These are phyloP conservation scores for Kuraishia capsulata DNA, from an alignment of 805 yeast genomes.

Conservation along the genomic window DNA sequence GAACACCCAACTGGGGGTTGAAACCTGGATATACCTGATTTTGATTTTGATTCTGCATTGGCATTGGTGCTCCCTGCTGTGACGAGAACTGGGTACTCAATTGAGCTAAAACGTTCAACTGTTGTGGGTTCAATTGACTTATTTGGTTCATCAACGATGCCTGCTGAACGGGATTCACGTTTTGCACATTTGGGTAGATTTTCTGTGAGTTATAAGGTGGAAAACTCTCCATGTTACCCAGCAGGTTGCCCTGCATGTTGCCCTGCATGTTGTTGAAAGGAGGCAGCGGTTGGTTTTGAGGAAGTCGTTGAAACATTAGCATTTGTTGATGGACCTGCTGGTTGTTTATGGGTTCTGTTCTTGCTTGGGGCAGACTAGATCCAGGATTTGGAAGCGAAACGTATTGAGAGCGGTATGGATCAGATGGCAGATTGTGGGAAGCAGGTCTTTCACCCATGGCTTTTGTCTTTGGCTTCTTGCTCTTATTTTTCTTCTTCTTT, in stretches of 20 bases:
- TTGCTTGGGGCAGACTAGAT: background rate
- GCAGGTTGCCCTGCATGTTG: too few relatives aligned
- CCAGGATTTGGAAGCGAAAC: constrained; percentile 1
- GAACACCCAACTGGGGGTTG: too few relatives aligned
- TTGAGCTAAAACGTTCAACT: constrained; percentile 2
- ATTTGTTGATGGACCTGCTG: background rate
- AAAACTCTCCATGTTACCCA: background rate
- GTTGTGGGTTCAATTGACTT: constrained; percentile 7
- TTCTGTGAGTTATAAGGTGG: too few relatives aligned
- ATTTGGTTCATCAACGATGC: constrained; percentile 7
- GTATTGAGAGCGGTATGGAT: constrained; percentile 1
- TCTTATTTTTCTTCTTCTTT: constrained; percentile 49
- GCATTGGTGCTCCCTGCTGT: constrained; percentile 6
- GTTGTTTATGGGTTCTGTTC: background rate
- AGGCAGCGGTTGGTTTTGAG: background rate
- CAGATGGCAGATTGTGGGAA: too few relatives aligned
- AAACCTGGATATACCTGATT: too few relatives aligned
- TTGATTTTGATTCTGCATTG: too few relatives aligned
- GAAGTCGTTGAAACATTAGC: background rate
- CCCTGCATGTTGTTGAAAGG: background rate
- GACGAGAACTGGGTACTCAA: constrained; percentile 8
- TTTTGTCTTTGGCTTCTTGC: constrained; percentile 10
- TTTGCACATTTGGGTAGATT: background rate
- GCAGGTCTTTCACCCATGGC: background rate
- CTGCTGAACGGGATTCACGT: constrained; percentile 1